Evolutionary conservation across 306 rosid species (phyloP).

Genomic region (Alnus rubra): DNA sequence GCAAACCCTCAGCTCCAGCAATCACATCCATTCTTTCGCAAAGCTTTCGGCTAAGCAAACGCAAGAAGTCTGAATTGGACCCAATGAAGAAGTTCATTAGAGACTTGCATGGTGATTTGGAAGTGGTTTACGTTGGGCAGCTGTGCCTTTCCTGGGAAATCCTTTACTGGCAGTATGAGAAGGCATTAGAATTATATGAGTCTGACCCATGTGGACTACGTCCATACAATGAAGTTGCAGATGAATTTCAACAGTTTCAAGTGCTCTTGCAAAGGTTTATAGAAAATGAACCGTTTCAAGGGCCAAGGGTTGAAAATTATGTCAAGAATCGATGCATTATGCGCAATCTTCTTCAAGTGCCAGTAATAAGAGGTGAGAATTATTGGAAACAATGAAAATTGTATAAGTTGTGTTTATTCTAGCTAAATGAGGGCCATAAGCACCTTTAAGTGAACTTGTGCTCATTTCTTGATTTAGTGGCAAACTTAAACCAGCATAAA

Average conservation of each 20-base stretch:
- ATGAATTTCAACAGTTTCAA: slow-evolving; percentile 83
- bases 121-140: slow-evolving; percentile 89
- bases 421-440: slow-evolving; percentile 26
- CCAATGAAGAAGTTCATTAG: slow-evolving; percentile 50
- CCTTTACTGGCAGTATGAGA: slow-evolving; percentile 73
- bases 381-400: too few species aligned
- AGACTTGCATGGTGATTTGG: slow-evolving; percentile 66
- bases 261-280: slow-evolving; percentile 74
- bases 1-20: slow-evolving; percentile 39
- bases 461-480: neutral
- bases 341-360: slow-evolving; percentile 78
- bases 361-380: slow-evolving; percentile 62
- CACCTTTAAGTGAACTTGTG: neutral
- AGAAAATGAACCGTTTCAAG: slow-evolving; percentile 77
- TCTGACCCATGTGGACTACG: slow-evolving; percentile 42
- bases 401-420: neutral
- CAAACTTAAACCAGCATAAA: neutral
- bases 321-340: slow-evolving; percentile 58
- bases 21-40: slow-evolving; percentile 47
- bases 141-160: slow-evolving; percentile 94
- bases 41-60: slow-evolving; percentile 42
- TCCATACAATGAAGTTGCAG: slow-evolving; percentile 66
- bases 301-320: slow-evolving; percentile 74
- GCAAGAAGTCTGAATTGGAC: slow-evolving; percentile 49
- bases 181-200: slow-evolving; percentile 61